phyloP scores from a whole-genome alignment of 306 rosid species.

The Trifolium fragiferum region DNA sequence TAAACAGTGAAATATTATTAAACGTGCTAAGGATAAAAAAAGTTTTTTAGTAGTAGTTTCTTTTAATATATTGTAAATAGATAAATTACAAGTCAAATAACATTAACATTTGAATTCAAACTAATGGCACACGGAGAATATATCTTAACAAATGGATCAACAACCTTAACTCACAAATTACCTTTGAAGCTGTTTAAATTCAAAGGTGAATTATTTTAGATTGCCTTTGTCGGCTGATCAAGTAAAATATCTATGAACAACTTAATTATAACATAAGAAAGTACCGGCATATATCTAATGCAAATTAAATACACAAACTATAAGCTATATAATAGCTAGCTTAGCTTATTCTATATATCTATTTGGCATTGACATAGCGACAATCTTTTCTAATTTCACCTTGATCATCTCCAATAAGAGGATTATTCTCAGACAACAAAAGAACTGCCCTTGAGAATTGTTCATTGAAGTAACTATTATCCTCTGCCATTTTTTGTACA shows the following conservation, averaged over 20 bases:
- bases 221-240: background rate
- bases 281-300: background rate
- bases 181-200: no score
- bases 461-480: slow-evolving; percentile 65
- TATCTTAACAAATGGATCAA: no score
- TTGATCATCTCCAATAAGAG: slow-evolving; percentile 57
- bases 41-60: no score
- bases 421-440: slow-evolving; percentile 68
- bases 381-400: slow-evolving; percentile 89
- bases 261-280: background rate
- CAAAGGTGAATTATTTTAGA: background rate
- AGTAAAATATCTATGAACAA: background rate
- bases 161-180: no score
- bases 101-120: no score
- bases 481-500: slow-evolving; percentile 73
- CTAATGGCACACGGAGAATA: no score
- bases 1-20: no score
- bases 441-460: slow-evolving; percentile 71
- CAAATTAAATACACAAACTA: background rate
- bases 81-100: no score
- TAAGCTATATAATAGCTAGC: background rate
- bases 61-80: no score
- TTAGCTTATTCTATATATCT: background rate
- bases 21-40: no score
- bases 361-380: slow-evolving; percentile 57